These are phyloP conservation scores for Tuber calosporum DNA, from an alignment of 495 filamentous ascomycete species.

Conservation along the genomic window DNA sequence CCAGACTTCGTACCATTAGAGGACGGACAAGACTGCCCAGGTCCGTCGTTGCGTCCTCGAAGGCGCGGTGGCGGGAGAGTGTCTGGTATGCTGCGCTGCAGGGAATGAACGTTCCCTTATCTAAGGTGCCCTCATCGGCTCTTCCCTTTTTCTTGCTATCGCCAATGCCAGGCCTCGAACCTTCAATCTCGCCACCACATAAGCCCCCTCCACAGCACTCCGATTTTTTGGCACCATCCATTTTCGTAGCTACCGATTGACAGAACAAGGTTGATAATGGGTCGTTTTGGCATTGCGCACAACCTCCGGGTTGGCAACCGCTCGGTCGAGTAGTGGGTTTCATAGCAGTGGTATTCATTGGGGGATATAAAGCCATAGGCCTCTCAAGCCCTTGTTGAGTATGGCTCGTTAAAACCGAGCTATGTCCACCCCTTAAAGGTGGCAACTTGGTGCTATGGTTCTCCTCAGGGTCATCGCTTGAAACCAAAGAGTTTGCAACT, in stretches of 20 bases:
- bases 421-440: slow-evolving; percentile 22
- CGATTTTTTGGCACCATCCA: slow-evolving; percentile 18
- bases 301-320: slow-evolving; percentile 61
- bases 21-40: slow-evolving; percentile 69
- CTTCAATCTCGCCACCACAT: slow-evolving; percentile 37
- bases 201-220: slow-evolving; percentile 50
- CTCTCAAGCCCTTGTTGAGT: slow-evolving; percentile 17
- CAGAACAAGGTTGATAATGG: slow-evolving; percentile 79
- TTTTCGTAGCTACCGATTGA: slow-evolving; percentile 62
- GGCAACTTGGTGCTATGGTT: slow-evolving; percentile 30
- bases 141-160: neutral
- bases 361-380: slow-evolving; percentile 26
- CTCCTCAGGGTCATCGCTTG: slow-evolving; percentile 33
- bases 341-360: slow-evolving; percentile 26
- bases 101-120: slow-evolving; percentile 48
- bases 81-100: slow-evolving; percentile 80
- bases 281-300: slow-evolving; percentile 68
- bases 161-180: neutral
- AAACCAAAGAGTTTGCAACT: slow-evolving; percentile 46
- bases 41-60: slow-evolving; percentile 66
- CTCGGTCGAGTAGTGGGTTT: slow-evolving; percentile 50
- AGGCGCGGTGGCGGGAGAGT: slow-evolving; percentile 70
- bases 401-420: slow-evolving; percentile 9
- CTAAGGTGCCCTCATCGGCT: neutral
- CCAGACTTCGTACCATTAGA: slow-evolving; percentile 50